Conservation (phyloP, 345 rosid genomes). For the Aquilaria sinensis region DNA sequence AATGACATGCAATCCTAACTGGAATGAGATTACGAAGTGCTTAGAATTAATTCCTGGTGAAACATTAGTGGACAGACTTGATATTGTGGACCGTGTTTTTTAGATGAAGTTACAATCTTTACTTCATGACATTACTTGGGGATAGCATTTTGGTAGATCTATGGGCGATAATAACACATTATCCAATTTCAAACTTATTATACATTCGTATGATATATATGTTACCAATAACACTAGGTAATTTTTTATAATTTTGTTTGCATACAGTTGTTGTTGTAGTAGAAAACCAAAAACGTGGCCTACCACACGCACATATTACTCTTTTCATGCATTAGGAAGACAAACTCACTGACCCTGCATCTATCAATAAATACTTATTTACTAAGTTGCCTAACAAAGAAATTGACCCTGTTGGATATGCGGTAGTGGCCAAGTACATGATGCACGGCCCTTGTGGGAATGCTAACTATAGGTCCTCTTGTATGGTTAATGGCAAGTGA, state of each 20-base stretch:
- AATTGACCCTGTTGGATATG: not conserved
- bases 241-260: too few relatives aligned
- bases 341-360: not conserved
- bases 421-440: not conserved
- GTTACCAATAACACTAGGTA: too few relatives aligned
- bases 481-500: not conserved
- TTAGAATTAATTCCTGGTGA: not conserved
- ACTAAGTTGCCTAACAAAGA: not conserved
- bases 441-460: constrained; percentile 2
- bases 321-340: not conserved
- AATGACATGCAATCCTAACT: too few relatives aligned
- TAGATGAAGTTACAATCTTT: not conserved
- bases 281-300: not conserved
- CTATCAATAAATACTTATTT: not conserved
- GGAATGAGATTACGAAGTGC: not conserved
- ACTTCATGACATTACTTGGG: too few relatives aligned
- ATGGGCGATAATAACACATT: not conserved
- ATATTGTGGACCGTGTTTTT: not conserved
- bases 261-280: not conserved
- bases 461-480: not conserved
- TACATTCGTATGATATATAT: too few relatives aligned
- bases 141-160: too few relatives aligned
- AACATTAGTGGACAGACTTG: not conserved
- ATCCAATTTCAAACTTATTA: not conserved
- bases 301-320: not conserved